A percentile compares a stretch with the other conserved stretches of the same genome.
phyloP scores from a whole-genome alignment of 2,329 filamentous ascomycete species.

The Alternaria brassicicola region DNA sequence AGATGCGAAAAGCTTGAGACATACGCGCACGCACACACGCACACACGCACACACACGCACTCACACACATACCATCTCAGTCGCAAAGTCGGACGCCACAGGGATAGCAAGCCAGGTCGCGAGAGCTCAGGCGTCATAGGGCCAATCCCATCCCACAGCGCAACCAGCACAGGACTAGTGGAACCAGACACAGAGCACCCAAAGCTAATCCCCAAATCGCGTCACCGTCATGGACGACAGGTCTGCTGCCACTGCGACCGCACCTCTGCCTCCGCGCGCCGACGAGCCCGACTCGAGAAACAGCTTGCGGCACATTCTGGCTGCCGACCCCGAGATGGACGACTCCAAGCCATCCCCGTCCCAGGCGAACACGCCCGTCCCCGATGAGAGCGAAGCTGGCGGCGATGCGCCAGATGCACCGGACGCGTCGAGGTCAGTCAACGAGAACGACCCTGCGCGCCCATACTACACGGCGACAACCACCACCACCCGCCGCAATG shows the following conservation, averaged over 20 bases:
- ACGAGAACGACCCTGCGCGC: slow-evolving; percentile 33
- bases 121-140: not conserved
- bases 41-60: no score
- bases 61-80: not conserved
- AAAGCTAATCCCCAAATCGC: not conserved
- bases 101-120: not conserved
- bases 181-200: slow-evolving; percentile 3
- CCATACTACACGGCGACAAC: slow-evolving; percentile 57
- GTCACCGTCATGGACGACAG: slow-evolving; percentile 9
- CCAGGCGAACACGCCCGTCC: slow-evolving; percentile 37
- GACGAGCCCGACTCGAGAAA: slow-evolving; percentile 48
- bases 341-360: slow-evolving; percentile 39
- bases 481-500: slow-evolving; percentile 63
- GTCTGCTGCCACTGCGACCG: slow-evolving; percentile 4
- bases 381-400: slow-evolving; percentile 42
- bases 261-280: slow-evolving; percentile 29
- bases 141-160: slow-evolving; percentile 7
- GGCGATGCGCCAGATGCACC: slow-evolving; percentile 35
- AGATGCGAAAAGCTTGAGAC: not conserved
- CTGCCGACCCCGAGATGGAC: slow-evolving; percentile 45
- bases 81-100: not conserved
- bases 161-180: slow-evolving; percentile 1
- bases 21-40: no score
- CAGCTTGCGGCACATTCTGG: slow-evolving; percentile 50
- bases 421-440: slow-evolving; percentile 35